Evolutionary conservation across 495 filamentous ascomycete species (phyloP), one percentile per base, ranked within the genome.

Genomic region (Saxophila tyrrhenica): DNA sequence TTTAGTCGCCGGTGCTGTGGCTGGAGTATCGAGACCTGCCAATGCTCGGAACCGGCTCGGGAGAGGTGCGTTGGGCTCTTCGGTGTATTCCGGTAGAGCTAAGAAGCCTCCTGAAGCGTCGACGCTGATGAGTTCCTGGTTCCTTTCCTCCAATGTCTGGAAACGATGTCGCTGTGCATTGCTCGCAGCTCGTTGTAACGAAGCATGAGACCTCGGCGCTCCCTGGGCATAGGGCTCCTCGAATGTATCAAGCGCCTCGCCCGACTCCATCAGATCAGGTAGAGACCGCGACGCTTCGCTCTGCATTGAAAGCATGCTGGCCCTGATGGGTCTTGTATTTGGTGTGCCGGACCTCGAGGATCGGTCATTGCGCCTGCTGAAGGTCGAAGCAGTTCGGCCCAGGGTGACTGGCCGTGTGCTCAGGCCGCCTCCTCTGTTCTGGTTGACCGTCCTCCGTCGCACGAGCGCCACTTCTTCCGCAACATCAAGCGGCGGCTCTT

Each of bases 171-270:
- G 46, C 29, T 61, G 61, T 43, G 48, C 61, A 41, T 61, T 60
- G 8, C 52, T 61, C 10, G 61, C 61, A 15, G 61, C 61, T 3
- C 61, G 50, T 23, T 58, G 54, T 32, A 63, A 35, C 16, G 54
- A 55, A 2, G 50, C 58, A 2, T 55, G 57, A 13, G 59, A 61
- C 15, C 61, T 45, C 2, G 61, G 61, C 39, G 58, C 57, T n/a
- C 54, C 52, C n/a, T 57, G 57, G 1, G 55, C 58, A 29, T 63
- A 63, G 10, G 61, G 61, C 46, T 63, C 61, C 38, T 63, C 60
- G 17, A 59, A 48, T 0, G 39, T 48, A 45, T 56, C 54, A 10
- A 22, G 23, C 1, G 20, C 21, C 25, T 57, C 55, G 19, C n/a
- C 41, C 13, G 25, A 38, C 48, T 58, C 59, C 19, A 50, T 32